Evolutionary conservation across 2,329 filamentous ascomycete genomes (phyloP).

Genomic region (Talaromyces sp.): DNA sequence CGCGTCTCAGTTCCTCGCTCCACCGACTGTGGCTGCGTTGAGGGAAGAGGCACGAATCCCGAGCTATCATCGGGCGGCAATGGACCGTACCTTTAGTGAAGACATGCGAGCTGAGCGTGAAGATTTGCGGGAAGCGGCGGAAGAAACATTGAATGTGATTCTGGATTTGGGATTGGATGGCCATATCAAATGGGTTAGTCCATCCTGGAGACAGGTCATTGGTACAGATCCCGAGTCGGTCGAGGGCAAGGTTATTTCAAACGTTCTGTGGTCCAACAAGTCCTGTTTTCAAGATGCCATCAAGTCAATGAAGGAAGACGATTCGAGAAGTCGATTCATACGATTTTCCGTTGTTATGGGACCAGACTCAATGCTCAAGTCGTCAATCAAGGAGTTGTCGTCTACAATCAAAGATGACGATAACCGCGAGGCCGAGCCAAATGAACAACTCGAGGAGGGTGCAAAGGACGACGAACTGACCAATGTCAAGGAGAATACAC

Average conservation of each 20-base stretch:
- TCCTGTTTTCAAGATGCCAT: conserved; percentile 76
- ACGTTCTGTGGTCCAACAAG: conserved; percentile 76
- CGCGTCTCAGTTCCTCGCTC: conserved; percentile 40
- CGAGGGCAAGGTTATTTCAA: conserved; percentile 71
- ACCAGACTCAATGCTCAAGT: conserved; percentile 61
- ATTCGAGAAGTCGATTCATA: conserved; percentile 86
- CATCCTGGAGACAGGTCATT: conserved; percentile 91
- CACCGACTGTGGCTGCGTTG: conserved; percentile 43
- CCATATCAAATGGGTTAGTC: conserved; percentile 90
- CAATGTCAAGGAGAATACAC: conserved; percentile 33
- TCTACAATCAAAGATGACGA: conserved; percentile 3
- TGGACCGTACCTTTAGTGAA: conserved; percentile 69
- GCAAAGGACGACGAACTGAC: conserved; percentile 34
- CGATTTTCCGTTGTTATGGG: conserved; percentile 72
- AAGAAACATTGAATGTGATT: conserved; percentile 95
- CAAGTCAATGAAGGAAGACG: conserved; percentile 85
- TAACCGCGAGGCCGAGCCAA: conserved; percentile 10
- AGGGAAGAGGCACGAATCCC: conserved; percentile 42
- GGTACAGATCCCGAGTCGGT: conserved; percentile 72
- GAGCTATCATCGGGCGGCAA: conserved; percentile 34
- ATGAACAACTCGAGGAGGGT: conserved; percentile 14
- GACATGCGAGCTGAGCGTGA: conserved; percentile 91
- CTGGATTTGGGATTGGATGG: conserved; percentile 89
- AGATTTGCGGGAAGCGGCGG: conserved; percentile 89
- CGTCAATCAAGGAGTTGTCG: conserved; percentile 20